Base-by-base conservation (phyloP, 768 basidiomycete species). In the Suillus clintonianus region DNA sequence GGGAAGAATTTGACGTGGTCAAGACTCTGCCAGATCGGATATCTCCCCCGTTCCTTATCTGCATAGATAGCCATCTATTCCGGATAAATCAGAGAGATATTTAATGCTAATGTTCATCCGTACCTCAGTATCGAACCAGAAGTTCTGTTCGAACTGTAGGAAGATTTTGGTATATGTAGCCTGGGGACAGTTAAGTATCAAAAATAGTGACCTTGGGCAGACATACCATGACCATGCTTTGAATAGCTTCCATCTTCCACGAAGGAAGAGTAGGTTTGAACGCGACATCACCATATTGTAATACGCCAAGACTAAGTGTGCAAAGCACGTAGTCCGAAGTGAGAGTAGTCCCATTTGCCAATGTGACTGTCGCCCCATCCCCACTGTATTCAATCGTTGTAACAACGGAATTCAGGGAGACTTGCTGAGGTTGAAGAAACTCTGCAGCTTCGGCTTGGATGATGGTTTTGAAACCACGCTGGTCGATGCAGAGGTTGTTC, bases 291-390 rank as follows among this genome's bases (percentile, higher is more conserved):
- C 81, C 76, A 62, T 88, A 79, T 74, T 91, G 89, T 60, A 91
- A 76, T 8, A 91, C 89, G 0, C 89, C 89, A 2, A 89, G 71
- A 64, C 88, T 89, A 74, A 90, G 90, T 0, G 89, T 90, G 65
- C 84, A 85, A 34, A 91, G 69, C 4, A 83, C 87, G 70, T 88
- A 86, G 59, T 89, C 83, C 15, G 82, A 87, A 15, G 72, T 76
- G 27, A 89, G 68, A 2, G 47, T 74, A 37, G 73, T 64, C 1
- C 85, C 86, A 62, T 81, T 74, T 1, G 73, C 65, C 34, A 88
- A 76, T 17, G 77, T 77, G 37, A 91, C 82, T 1, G 71, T 75
- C 17, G 86, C 86, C 3, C 82, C 77, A 22, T 76, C 63, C n/a
- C 68, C 65, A 6, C 79, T 80, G 66, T 88, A 82, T 11, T 76